Base-by-base conservation (phyloP, 352 stramenopile species). In the Globisporangium radiosum region DNA sequence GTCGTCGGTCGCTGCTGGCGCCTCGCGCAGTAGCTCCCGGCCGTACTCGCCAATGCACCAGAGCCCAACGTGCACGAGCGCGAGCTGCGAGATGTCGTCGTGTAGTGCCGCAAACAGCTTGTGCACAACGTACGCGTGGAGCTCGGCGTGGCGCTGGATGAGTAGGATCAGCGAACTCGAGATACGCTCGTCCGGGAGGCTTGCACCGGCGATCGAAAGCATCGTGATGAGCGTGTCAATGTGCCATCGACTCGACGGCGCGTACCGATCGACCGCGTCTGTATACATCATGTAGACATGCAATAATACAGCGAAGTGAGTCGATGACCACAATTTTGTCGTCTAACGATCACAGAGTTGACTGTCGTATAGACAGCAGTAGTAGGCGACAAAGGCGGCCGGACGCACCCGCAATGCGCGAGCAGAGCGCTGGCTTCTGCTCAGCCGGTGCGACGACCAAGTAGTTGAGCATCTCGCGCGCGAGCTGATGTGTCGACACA, bases 381-480 rank as follows among this genome's bases (percentile, higher is more conserved):
- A 33, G 25, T 33, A 33, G 25, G 25, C 25, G 25, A 33, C 25
- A 33, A 2, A 33, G 25, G 25, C 25, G 40, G 11, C 7, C 40
- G 10, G 25, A 8, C 10, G 85, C 86, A 81, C 87, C 86, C 33
- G 97, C 82, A 59, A 99, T 97, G 15, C 94, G 90, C 15, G 86
- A 97, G 69, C 96, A 99, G 57, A 99, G 85, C 53, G 94, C 84
- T 1, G 87, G 71, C 58, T 98, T 98, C 64, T 99, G 94, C 50
- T 99, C 97, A 33, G 85, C 80, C 7, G 94, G 88, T 52, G 96
- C 97, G 11, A 99, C 88, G 0, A 99, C 96, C 0, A 99, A 78
- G 71, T 99, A 99, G 80, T 99, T 99, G 36, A 99, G 87, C 71
- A 99, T 95, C 73, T 99, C 98, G 9, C 94, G 87, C 33, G 96